A percentile compares a stretch with the other conserved stretches of the same genome.
Conservation (phyloP, 108 stramenopile species). For the Fragilariopsis cylindrus region DNA sequence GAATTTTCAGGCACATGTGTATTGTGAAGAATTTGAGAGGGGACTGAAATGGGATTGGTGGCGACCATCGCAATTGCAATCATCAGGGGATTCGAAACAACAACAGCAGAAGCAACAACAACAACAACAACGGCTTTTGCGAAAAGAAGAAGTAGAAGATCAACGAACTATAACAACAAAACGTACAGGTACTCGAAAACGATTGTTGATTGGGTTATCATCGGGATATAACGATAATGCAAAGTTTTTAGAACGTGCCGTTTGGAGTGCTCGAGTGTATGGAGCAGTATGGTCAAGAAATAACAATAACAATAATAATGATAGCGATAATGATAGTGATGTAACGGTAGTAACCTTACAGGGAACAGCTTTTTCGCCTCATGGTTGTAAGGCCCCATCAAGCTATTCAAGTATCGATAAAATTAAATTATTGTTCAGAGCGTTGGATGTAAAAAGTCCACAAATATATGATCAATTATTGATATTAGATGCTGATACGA, state of each 20-base stretch:
- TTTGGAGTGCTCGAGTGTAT: slow-evolving; percentile 28
- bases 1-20: background rate
- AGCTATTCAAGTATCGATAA: slow-evolving; percentile 23
- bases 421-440: slow-evolving; percentile 23
- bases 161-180: background rate
- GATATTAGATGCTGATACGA: slow-evolving; percentile 31
- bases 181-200: background rate
- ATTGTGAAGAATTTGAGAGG: slow-evolving; percentile 16
- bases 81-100: background rate
- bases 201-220: slow-evolving; percentile 21
- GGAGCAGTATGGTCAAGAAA: background rate
- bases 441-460: slow-evolving; percentile 16
- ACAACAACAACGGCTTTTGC: background rate
- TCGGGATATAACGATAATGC: slow-evolving; percentile 24
- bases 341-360: slow-evolving; percentile 25
- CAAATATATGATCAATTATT: slow-evolving; percentile 23
- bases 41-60: slow-evolving; percentile 30
- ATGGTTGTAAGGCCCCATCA: slow-evolving; percentile 18
- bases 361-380: slow-evolving; percentile 28
- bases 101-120: background rate
- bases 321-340: background rate
- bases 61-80: background rate
- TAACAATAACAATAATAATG: background rate
- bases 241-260: slow-evolving; percentile 13
- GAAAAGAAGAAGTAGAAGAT: background rate